Percentiles rank a stretch among this genome's conserved stretches.
phyloP scores from a whole-genome alignment of 306 rosid genomes.

The Citrullus amarus region DNA sequence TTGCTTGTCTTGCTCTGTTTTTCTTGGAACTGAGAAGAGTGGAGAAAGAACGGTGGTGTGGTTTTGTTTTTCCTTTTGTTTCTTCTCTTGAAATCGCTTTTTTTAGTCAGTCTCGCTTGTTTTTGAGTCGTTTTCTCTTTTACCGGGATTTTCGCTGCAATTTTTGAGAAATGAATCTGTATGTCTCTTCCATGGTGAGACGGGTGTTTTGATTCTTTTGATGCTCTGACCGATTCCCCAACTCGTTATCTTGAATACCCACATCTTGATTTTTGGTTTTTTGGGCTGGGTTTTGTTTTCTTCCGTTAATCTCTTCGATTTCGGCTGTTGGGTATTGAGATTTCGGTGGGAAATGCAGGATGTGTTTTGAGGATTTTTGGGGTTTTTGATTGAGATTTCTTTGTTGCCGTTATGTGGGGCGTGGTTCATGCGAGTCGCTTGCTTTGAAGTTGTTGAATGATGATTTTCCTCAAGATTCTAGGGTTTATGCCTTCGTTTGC shows the following conservation, averaged over 20 bases:
- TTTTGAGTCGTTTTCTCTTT: background rate
- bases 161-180: background rate
- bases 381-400: slow-evolving; percentile 16
- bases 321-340: background rate
- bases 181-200: background rate
- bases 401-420: slow-evolving; percentile 13
- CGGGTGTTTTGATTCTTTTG: background rate
- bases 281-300: background rate
- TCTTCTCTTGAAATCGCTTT: background rate
- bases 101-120: background rate
- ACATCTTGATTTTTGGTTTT: background rate
- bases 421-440: slow-evolving; percentile 18
- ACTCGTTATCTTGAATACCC: background rate
- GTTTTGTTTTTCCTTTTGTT: background rate
- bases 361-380: background rate
- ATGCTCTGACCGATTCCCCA: background rate
- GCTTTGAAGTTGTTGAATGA: slow-evolving; percentile 12
- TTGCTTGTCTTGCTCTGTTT: background rate
- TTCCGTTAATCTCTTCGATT: background rate
- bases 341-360: slow-evolving; percentile 6
- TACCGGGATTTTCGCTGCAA: background rate
- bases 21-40: background rate
- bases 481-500: slow-evolving; percentile 21
- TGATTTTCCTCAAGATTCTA: slow-evolving; percentile 46
- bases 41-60: background rate